Conservation (phyloP, 768 basidiomycete genomes). For the Pleurotus giganteus region DNA sequence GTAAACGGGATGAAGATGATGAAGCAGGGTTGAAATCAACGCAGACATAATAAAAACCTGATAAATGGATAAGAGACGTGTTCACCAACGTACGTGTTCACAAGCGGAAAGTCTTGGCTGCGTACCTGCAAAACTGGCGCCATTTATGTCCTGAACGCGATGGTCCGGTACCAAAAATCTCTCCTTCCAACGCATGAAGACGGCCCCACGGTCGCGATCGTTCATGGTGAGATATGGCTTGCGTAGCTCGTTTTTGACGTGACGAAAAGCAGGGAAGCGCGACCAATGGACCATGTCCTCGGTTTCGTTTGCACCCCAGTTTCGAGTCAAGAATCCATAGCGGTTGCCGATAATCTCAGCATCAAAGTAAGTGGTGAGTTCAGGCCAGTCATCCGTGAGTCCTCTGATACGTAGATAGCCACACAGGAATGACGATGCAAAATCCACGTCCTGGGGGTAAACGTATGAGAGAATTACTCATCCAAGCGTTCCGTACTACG, state of each 20-base stretch:
- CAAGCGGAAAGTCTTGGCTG: conserved; percentile 9
- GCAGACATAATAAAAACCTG: conserved; percentile 94
- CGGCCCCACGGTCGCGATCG: conserved; percentile 73
- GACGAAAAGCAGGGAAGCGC: conserved; percentile 87
- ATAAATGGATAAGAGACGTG: conserved; percentile 13
- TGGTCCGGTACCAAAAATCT: conserved; percentile 95
- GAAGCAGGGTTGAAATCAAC: conserved; percentile 83
- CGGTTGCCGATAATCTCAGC: conserved; percentile 92
- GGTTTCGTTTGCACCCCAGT: conserved; percentile 88
- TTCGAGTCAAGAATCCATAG: conserved; percentile 87
- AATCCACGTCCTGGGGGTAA: conserved; percentile 76
- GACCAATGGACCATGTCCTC: conserved; percentile 96
- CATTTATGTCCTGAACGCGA: conserved; percentile 89
- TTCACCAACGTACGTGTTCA: conserved; percentile 10
- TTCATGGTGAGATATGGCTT: conserved; percentile 76
- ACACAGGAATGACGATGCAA: conserved; percentile 79
- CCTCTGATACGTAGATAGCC: conserved; percentile 94
- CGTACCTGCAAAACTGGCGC: conserved; percentile 92
- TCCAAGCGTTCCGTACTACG: conserved; percentile 32
- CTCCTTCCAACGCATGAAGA: conserved; percentile 98
- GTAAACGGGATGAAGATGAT: conserved; percentile 22
- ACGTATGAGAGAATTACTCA: conserved; percentile 6
- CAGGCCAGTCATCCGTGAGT: conserved; percentile 91
- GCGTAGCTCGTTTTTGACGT: conserved; percentile 76
- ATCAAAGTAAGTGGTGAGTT: conserved; percentile 95